Evolutionary conservation across 2,329 filamentous ascomycete species (phyloP), one percentile per base, ranked within the genome.

Genomic region (Dactylellina cionopaga): DNA sequence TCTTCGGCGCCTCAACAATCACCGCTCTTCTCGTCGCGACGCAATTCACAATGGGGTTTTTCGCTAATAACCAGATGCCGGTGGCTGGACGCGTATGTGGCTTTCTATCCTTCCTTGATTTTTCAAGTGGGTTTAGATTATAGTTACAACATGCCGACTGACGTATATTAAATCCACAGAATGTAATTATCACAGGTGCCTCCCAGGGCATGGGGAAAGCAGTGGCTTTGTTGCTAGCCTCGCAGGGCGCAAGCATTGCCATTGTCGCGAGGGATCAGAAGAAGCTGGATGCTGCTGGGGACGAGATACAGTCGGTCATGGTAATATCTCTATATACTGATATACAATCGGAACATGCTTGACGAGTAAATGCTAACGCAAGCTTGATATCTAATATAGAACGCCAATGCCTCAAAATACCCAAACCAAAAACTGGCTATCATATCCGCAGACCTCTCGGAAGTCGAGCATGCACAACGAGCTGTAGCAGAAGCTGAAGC

Each of bases 121-220:
- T 35, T 52, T 59, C 51, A 56, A 43, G n/a, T 59, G 55, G n/a
- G 15, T 19, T 46, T 10, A n/a, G n/a, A n/a, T n/a, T n/a, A n/a
- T n/a, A n/a, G n/a, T n/a, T n/a, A n/a, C n/a, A n/a, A n/a, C n/a
- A n/a, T n/a, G n/a, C n/a, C n/a, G n/a, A n/a, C n/a, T n/a, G n/a
- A n/a, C n/a, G n/a, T n/a, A n/a, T n/a, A n/a, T n/a, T n/a, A n/a
- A n/a, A n/a, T n/a, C n/a, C n/a, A 7, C 76, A 96, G 92, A 96
- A 93, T 1, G 85, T 96, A 56, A 84, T 98, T 62, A 84, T 99
- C 56, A 99, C 95, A 0, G 95, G 95, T 47, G 92, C 89, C 29
- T 97, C 95, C 0, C 91, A 97, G 79, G 95, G 95, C 66, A 92
- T 97, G 90, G 95, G 95, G 70, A 88, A 89, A 76, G 87, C 88